phyloP scores from a whole-genome alignment of 108 stramenopile species.

The Ochromonas danica region DNA sequence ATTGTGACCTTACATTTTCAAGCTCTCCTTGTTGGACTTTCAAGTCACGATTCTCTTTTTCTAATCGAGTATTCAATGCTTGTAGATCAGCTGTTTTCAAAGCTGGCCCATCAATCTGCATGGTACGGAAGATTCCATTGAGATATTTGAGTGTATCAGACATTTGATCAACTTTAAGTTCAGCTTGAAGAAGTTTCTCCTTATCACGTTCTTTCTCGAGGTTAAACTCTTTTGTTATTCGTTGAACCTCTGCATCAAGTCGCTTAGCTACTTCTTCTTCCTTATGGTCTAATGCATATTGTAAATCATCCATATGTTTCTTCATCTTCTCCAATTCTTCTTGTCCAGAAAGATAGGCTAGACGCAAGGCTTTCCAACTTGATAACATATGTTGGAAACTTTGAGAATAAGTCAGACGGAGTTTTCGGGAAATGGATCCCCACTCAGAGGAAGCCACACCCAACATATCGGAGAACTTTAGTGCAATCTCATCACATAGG shows the following conservation, averaged over 20 bases:
- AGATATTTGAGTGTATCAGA: constrained; percentile 57
- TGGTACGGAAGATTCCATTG: constrained; percentile 59
- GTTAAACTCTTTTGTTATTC: not conserved
- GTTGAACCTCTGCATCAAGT: not conserved
- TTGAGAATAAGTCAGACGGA: constrained; percentile 11
- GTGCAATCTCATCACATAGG: constrained; percentile 7
- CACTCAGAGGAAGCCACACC: constrained; percentile 4
- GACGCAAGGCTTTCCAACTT: constrained; percentile 28
- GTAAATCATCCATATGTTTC: not conserved
- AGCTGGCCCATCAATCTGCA: constrained; percentile 48
- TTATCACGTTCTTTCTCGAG: constrained; percentile 27
- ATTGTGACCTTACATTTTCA: constrained; percentile 30
- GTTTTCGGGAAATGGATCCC: not conserved
- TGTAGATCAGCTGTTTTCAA: constrained; percentile 48
- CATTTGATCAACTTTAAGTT: constrained; percentile 51
- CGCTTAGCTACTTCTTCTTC: not conserved
- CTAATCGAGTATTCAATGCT: constrained; percentile 37
- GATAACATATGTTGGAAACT: not conserved
- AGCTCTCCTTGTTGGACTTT: constrained; percentile 28
- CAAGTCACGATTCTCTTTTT: constrained; percentile 37
- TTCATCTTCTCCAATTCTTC: not conserved
- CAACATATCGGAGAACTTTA: constrained; percentile 15
- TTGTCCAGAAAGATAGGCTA: not conserved
- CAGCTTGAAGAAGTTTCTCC: constrained; percentile 25
- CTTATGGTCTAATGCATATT: not conserved